A percentile compares a stretch with the other conserved stretches of the same genome.
phyloP scores from a whole-genome alignment of 1,284 basidiomycete species.

The Lentinus polychrous region DNA sequence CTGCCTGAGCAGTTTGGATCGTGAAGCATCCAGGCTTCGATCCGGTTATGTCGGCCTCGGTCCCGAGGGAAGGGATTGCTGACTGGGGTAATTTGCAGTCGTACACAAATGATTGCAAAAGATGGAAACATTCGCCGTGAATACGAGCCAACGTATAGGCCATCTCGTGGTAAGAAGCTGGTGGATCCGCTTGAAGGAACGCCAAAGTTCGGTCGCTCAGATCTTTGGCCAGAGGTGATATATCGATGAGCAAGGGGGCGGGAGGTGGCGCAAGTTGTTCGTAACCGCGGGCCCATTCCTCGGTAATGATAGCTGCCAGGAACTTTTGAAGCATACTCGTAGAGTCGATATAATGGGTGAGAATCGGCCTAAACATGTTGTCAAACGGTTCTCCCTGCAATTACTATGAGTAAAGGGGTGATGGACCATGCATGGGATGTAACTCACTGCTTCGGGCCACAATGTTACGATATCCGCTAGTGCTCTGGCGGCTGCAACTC shows the following conservation, averaged over 20 bases:
- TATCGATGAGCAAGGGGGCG: slow-evolving; percentile 40
- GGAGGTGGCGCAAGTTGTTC: slow-evolving; percentile 26
- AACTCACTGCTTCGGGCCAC: slow-evolving; percentile 57
- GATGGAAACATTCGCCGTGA: slow-evolving; percentile 72
- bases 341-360: slow-evolving; percentile 79
- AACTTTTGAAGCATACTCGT: slow-evolving; percentile 90
- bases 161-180: slow-evolving; percentile 90
- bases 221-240: slow-evolving; percentile 56
- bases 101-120: slow-evolving; percentile 74
- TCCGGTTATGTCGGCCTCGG: slow-evolving; percentile 72
- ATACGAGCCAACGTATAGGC: slow-evolving; percentile 75
- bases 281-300: slow-evolving; percentile 86
- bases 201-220: slow-evolving; percentile 60
- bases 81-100: slow-evolving; percentile 84
- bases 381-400: slow-evolving; percentile 36
- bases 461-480: slow-evolving; percentile 67
- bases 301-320: slow-evolving; percentile 76
- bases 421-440: slow-evolving; percentile 1
- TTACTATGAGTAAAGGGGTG: not conserved
- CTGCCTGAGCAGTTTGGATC: slow-evolving; percentile 71
- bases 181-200: slow-evolving; percentile 72
- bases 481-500: slow-evolving; percentile 78
- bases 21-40: slow-evolving; percentile 68
- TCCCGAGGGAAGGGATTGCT: slow-evolving; percentile 75
- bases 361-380: slow-evolving; percentile 60